Base-by-base conservation (phyloP, 208 protist species). In the Leishmania braziliensis region DNA sequence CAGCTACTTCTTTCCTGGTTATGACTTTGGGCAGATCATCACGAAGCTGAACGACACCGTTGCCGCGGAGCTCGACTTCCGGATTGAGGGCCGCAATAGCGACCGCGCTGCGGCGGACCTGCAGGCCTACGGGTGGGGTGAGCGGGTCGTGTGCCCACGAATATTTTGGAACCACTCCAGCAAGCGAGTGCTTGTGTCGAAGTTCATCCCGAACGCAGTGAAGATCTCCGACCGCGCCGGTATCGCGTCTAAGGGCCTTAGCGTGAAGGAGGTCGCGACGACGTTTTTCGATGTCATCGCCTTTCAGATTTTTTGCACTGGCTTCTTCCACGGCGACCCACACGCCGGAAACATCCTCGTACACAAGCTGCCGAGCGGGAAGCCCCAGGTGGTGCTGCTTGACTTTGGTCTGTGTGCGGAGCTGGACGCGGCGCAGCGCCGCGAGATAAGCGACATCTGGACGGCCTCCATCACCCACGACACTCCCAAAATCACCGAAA, bases 351-450 rank as follows among this genome's bases (percentile, higher is more conserved):
- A 99, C 84, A 83, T 99, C 62, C 86, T 99, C n/a, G 94, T 98
- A 60, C 92, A 92, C 43, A 74, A 78, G 69, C 78, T 89, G 33
- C 85, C 88, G 10, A 90, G 91, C 65, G 89, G 89, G 54, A 65
- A 83, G 74, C 84, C 91, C 62, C 94, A 97, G 77, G 94, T 97
- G 70, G 92, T 98, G 53, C 78, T 99, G 26, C 89, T 99, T 0
- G 98, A 99, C 85, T 98, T 98, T 88, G 98, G 98, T 3, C 92
- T 99, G 8, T 99, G 98, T 79, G 93, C 91, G 12, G 86, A 98
- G 68, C 84, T 99, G 26, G 78, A 79, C 54, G 85, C 96, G 14
- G 75, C 80, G 54, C 63, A 91, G 65, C 84, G 91, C 5, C 81
- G 83, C 29, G 89, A 95, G 53, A 79, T 96, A 10, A 90, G 89